Evolutionary conservation across 2,329 filamentous ascomycete species (phyloP), one percentile per base, ranked within the genome.

Genomic region (Seiridium cupressi): DNA sequence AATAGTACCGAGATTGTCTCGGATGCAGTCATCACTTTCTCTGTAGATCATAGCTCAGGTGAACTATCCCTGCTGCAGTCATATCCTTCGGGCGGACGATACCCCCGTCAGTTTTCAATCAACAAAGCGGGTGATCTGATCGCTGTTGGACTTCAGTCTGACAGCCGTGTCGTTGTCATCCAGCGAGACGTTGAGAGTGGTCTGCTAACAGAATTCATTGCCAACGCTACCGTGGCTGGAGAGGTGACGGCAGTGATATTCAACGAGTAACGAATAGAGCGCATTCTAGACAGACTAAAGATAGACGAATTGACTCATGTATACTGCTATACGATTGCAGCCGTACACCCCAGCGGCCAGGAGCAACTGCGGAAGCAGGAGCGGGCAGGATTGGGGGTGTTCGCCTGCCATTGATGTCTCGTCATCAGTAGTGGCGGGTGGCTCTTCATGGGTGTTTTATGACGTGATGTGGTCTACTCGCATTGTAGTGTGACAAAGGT

Each of bases 41-140:
- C 76, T 59, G 82, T 91, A 64, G 74, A 85, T 65, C 61, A 68
- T 1, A 63, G 70, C 11, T 82, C 81, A n/a, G 89, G 88, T 5
- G 76, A 73, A 1, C 77, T 92, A 34, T 73, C 69, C 0, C 80
- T 85, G 59, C 70, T 84, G 3, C 82, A 89, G 66, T 78, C 86
- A 35, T 81, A 81, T n/a, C 79, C 89, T 0, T 82, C 86, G 0
- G 88, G 88, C 54, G 91, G 91, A 2, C 72, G 76, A 6, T 83
- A 81, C 59, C 90, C 91, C 0, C 81, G 90, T 31, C 88, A 89
- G 46, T 89, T 91, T 71, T 83, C 81, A 55, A 74, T 91, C 60
- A 92, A 89, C 72, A 80, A 79, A 62, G 82, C 81, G 9, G 90
- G 89, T 1, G 80, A 81, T 58, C 74, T 89, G 61, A 75, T 92